phyloP scores from a whole-genome alignment of 2,329 filamentous ascomycete genomes.

The Colletotrichum agaves region DNA sequence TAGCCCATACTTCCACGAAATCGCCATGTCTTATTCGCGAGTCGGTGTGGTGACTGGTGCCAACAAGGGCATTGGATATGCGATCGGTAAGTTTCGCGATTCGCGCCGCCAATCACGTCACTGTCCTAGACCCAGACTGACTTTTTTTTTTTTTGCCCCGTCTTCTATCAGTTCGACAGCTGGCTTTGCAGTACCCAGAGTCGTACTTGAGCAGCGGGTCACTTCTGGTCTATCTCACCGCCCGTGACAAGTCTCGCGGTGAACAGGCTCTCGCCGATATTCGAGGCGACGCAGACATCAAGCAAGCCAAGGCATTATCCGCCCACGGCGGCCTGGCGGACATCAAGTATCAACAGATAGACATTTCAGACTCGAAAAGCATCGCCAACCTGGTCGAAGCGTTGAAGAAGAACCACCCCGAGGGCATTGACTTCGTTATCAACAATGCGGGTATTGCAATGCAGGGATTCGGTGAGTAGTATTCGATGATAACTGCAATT shows the following conservation, averaged over 20 bases:
- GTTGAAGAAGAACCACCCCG: constrained; percentile 55
- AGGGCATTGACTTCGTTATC: constrained; percentile 62
- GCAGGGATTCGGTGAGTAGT: constrained; percentile 53
- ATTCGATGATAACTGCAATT: background rate
- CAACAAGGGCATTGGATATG: constrained; percentile 55
- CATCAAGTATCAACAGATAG: constrained; percentile 58
- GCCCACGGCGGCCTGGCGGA: constrained; percentile 54
- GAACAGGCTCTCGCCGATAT: constrained; percentile 57
- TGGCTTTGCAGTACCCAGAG: constrained; percentile 63
- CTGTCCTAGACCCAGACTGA: background rate
- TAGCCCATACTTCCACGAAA: no score
- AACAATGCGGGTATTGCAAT: constrained; percentile 64
- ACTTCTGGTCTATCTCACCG: constrained; percentile 64
- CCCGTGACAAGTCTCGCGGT: constrained; percentile 58
- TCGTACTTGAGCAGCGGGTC: constrained; percentile 58
- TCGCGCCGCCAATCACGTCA: background rate
- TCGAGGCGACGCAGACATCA: constrained; percentile 54
- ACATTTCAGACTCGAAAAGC: constrained; percentile 58
- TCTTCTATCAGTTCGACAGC: constrained; percentile 56
- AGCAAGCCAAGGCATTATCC: constrained; percentile 56
- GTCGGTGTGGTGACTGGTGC: constrained; percentile 65
- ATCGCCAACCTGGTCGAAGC: constrained; percentile 54
- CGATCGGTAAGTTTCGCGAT: constrained; percentile 29
- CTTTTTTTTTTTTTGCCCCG: no score
- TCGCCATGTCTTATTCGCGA: constrained; percentile 44